A percentile compares a stretch with the other conserved stretches of the same genome.
phyloP scores from a whole-genome alignment of 352 stramenopile genomes.

The Pythium dissotocum region DNA sequence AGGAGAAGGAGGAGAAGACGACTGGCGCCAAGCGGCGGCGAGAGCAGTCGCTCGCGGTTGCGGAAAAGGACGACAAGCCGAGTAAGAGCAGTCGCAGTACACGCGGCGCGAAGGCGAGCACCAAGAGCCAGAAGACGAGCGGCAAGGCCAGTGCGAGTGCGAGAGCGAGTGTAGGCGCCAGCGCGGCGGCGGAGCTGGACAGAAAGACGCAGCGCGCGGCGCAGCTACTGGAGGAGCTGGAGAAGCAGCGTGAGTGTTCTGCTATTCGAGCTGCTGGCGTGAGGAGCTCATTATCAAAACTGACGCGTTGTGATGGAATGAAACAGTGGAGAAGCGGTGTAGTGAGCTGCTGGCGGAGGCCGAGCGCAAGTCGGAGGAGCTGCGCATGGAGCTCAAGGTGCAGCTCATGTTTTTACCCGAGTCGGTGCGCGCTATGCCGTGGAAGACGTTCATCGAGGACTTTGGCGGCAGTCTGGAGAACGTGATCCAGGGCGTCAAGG shows the following conservation, averaged over 20 bases:
- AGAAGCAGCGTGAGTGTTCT: conserved; percentile 48
- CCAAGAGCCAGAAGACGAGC: conserved; percentile 11
- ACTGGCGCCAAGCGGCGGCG: conserved; percentile 22
- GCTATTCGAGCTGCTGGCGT: background rate
- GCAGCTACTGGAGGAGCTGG: conserved; percentile 56
- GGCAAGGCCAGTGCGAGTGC: conserved; percentile 34
- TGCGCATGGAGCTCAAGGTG: conserved; percentile 77
- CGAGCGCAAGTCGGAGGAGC: conserved; percentile 56
- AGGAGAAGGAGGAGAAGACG: background rate
- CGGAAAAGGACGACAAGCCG: background rate
- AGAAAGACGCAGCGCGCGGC: conserved; percentile 47
- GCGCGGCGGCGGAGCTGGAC: conserved; percentile 26
- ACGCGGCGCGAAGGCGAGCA: background rate
- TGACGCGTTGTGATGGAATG: background rate
- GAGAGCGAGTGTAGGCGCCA: background rate
- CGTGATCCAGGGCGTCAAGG: conserved; percentile 65
- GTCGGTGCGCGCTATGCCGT: conserved; percentile 71
- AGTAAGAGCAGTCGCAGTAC: conserved; percentile 10
- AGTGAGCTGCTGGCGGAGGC: conserved; percentile 51
- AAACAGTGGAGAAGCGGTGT: conserved; percentile 67
- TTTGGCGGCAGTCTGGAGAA: conserved; percentile 74
- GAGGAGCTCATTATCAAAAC: conserved; percentile 2
- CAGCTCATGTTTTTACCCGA: conserved; percentile 77
- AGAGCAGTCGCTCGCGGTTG: conserved; percentile 8
- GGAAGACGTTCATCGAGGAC: conserved; percentile 81